These are phyloP conservation scores for Halophytophthora batemanensis DNA, from an alignment of 352 stramenopile genomes.

Conservation along the genomic window DNA sequence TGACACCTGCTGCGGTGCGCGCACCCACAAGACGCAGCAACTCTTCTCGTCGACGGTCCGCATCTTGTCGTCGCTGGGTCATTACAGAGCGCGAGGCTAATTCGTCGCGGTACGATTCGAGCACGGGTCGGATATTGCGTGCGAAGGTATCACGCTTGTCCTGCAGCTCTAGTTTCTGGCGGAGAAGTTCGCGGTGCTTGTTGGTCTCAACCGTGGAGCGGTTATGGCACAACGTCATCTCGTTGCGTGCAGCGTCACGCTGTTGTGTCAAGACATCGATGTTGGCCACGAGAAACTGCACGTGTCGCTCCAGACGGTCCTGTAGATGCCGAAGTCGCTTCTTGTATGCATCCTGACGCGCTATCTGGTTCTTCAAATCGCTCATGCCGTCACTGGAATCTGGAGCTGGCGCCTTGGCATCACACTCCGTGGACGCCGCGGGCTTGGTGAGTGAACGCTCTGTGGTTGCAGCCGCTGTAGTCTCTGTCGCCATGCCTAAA, in stretches of 20 bases:
- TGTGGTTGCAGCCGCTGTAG: constrained; percentile 3
- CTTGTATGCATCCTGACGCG: constrained; percentile 50
- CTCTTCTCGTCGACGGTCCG: constrained; percentile 45
- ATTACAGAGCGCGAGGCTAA: constrained; percentile 42
- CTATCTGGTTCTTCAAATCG: constrained; percentile 40
- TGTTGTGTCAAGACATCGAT: constrained; percentile 30
- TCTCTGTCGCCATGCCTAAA: neutral
- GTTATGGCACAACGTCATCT: constrained; percentile 33
- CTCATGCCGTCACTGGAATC: constrained; percentile 1
- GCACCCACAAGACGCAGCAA: constrained; percentile 47
- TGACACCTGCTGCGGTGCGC: constrained; percentile 6
- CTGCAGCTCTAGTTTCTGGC: constrained; percentile 23
- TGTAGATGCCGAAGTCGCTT: constrained; percentile 49
- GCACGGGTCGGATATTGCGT: constrained; percentile 28
- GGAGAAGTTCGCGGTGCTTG: constrained; percentile 25
- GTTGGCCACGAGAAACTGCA: constrained; percentile 37
- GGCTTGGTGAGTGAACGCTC: too few species aligned
- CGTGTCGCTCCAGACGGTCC: constrained; percentile 33
- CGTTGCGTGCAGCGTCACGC: constrained; percentile 16
- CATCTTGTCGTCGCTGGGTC: constrained; percentile 33
- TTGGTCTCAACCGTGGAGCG: constrained; percentile 38
- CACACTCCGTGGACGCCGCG: too few species aligned
- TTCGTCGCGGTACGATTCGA: constrained; percentile 49
- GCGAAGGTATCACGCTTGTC: constrained; percentile 23
- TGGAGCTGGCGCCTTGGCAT: neutral